Conservation (phyloP, 768 basidiomycete species). For the Tricholoma saponaceum region DNA sequence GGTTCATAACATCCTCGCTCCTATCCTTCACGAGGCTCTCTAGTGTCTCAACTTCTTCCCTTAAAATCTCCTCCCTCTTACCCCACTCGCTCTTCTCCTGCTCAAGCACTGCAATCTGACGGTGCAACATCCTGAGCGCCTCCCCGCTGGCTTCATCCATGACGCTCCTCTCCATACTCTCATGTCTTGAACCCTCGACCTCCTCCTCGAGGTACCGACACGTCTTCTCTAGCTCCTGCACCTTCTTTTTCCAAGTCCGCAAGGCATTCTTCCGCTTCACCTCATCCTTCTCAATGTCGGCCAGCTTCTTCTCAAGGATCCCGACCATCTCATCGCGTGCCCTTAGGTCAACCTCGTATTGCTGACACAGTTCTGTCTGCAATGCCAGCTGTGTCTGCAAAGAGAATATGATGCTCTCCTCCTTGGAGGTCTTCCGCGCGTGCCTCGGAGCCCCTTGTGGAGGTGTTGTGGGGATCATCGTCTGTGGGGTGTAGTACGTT, state of each 20-base stretch:
- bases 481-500: constrained; percentile 75
- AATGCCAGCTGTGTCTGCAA: constrained; percentile 72
- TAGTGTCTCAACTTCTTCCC: constrained; percentile 44
- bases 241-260: constrained; percentile 71
- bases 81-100: constrained; percentile 52
- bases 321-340: constrained; percentile 73
- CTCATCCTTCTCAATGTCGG: constrained; percentile 59
- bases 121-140: constrained; percentile 76
- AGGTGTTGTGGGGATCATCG: constrained; percentile 67
- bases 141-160: constrained; percentile 82
- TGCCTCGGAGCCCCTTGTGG: constrained; percentile 42
- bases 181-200: constrained; percentile 79
- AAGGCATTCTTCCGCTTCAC: constrained; percentile 51
- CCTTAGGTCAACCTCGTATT: constrained; percentile 71
- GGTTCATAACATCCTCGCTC: constrained; percentile 37
- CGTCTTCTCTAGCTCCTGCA: constrained; percentile 65
- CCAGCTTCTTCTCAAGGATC: constrained; percentile 50
- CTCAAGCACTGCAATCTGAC: constrained; percentile 74
- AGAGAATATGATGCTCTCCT: constrained; percentile 67
- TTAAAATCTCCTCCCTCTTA: constrained; percentile 37
- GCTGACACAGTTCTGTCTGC: constrained; percentile 70
- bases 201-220: constrained; percentile 77
- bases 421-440: constrained; percentile 59
- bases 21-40: constrained; percentile 44
- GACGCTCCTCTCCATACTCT: constrained; percentile 75